phyloP scores from a whole-genome alignment of 305 asterid species.

The Fraxinus sp. region DNA sequence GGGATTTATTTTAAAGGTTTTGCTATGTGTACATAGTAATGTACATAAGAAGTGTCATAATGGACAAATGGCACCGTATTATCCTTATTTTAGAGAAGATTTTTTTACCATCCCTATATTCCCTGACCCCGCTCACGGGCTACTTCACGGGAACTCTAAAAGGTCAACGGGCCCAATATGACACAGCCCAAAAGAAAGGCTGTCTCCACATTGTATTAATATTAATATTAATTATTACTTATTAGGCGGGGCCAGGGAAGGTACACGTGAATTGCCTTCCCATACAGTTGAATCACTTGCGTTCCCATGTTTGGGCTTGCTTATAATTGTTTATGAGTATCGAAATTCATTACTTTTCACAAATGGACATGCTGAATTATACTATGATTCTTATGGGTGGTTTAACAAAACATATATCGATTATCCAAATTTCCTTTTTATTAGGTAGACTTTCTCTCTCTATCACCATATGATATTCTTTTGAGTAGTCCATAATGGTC shows the following conservation, averaged over 20 bases:
- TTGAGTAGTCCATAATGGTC: not conserved
- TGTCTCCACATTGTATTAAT: not conserved
- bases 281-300: not conserved
- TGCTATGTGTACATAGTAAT: no score
- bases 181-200: not conserved
- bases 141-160: conserved; percentile 4
- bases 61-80: no score
- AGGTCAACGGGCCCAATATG: conserved; percentile 26
- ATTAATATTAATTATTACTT: not conserved
- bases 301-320: not conserved
- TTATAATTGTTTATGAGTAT: not conserved
- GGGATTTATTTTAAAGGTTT: no score
- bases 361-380: no score
- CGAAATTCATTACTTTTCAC: no score
- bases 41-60: no score
- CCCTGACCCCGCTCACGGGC: conserved; percentile 26
- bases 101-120: not conserved
- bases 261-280: not conserved
- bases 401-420: no score
- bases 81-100: not conserved
- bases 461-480: no score
- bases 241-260: not conserved
- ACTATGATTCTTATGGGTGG: no score
- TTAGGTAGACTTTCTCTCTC: no score
- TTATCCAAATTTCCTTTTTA: no score